Evolutionary conservation across 1,284 basidiomycete species (phyloP).

Genomic region (Phylloporus sp.): DNA sequence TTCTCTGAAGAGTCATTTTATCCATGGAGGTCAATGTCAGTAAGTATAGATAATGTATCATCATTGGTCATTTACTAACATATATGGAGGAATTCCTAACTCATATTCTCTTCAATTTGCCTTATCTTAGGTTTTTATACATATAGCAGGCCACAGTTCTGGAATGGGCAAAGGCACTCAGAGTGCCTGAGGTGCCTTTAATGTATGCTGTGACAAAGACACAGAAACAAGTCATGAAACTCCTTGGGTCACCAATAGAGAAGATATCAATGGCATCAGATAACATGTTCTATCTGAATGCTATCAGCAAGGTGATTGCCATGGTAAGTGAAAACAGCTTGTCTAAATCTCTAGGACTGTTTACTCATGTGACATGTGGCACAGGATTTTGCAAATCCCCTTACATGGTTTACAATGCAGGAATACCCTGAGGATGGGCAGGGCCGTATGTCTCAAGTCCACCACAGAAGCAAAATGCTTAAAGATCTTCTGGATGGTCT

Average conservation of each 20-base stretch:
- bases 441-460: slow-evolving; percentile 22
- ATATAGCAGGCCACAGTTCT: slow-evolving; percentile 20
- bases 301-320: slow-evolving; percentile 9
- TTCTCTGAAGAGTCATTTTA: background rate
- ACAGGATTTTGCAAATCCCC: background rate
- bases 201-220: slow-evolving; percentile 22
- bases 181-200: slow-evolving; percentile 29
- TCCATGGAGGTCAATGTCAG: background rate
- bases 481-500: too few relatives aligned
- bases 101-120: slow-evolving; percentile 9
- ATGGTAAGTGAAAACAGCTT: too few relatives aligned
- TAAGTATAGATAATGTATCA: background rate
- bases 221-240: slow-evolving; percentile 35
- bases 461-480: slow-evolving; percentile 33
- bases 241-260: slow-evolving; percentile 12
- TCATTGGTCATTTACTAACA: background rate
- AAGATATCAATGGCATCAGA: background rate
- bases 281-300: slow-evolving; percentile 21
- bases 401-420: background rate
- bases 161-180: slow-evolving; percentile 31
- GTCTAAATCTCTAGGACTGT: too few relatives aligned
- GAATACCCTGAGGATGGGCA: background rate
- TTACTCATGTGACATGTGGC: too few relatives aligned
- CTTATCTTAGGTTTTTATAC: slow-evolving; percentile 4
- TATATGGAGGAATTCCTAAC: slow-evolving; percentile 9